Conservation (phyloP, 2,329 filamentous ascomycete species). For the Dactylellina drechsleri region DNA sequence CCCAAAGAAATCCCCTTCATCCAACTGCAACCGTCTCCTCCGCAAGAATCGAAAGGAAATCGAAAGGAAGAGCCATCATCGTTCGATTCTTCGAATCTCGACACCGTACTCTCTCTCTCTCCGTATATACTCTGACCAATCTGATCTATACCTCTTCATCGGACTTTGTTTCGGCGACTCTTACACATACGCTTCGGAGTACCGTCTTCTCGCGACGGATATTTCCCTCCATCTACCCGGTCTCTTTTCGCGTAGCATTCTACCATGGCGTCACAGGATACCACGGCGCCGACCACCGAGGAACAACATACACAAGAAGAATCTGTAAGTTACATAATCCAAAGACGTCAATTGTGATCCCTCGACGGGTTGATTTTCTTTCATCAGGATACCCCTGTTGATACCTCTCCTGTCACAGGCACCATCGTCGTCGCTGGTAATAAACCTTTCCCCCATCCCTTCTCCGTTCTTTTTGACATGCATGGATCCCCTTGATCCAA, state of each 20-base stretch:
- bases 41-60: too few species aligned
- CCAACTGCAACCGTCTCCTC: too few species aligned
- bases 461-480: neutral
- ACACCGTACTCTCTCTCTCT: too few species aligned
- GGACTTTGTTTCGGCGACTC: too few species aligned
- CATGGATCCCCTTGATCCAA: slow-evolving; percentile 20
- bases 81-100: too few species aligned
- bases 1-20: too few species aligned
- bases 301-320: slow-evolving; percentile 24
- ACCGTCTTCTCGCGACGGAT: slow-evolving; percentile 17
- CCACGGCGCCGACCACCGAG: slow-evolving; percentile 24
- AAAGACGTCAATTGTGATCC: neutral
- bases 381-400: slow-evolving; percentile 12
- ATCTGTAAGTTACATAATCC: slow-evolving; percentile 26
- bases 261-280: slow-evolving; percentile 52
- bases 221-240: slow-evolving; percentile 30
- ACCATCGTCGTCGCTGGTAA: slow-evolving; percentile 26
- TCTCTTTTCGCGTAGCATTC: slow-evolving; percentile 47
- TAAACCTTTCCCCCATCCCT: slow-evolving; percentile 3
- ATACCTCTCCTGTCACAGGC: slow-evolving; percentile 12
- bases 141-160: too few species aligned
- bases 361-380: slow-evolving; percentile 12
- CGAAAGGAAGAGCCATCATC: too few species aligned
- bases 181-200: too few species aligned
- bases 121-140: too few species aligned